Evolutionary conservation across 179 eudicot genomes (phyloP), one percentile per base, ranked within the genome.

Genomic region (Beta corolliflora): DNA sequence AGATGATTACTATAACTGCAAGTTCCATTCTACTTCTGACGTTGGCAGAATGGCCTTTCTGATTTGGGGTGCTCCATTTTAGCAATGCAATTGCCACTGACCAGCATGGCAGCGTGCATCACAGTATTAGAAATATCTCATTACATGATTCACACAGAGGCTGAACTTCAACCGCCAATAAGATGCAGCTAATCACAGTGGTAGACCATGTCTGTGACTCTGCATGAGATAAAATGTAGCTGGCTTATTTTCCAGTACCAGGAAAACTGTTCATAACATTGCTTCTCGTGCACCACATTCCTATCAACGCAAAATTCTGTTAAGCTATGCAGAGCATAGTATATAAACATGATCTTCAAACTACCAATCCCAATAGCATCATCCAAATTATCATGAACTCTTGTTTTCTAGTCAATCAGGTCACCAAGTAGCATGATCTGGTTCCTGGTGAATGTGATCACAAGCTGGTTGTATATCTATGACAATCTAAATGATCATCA

Each of bases 401-500:
- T 73, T 54, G 55, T 16, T 4, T 55, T 41, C 63, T 66, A 66
- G 21, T 54, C 52, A 31, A 56, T 55, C 36, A 13, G 29, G 25
- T 67, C 29, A 25, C 41, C 67, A 23, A 46, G 69, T 75, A 81
- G 29, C 61, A 64, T 11, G 12, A 25, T n/a, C 60, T 36, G 56
- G 31, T 31, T 36, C 64, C 63, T 77, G 61, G 25, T n/a, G 21
- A 76, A 67, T 52, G 54, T 58, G 58, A 67, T 60, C 29, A 31
- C 41, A 41, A 66, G 69, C 14, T 44, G 6, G 69, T 75, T 66
- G 41, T 53, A 75, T 9, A 65, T 36, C 54, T 56, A 67, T 10
- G 7, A 48, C 16, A 77, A 74, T 50, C 15, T 74, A 70, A 69
- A 54, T n/a, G 53, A 45, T 79, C 67, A 44, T 84, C 75, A 70